Conservation (phyloP, 75 land plant species). For the Selaginella moellendorffii region DNA sequence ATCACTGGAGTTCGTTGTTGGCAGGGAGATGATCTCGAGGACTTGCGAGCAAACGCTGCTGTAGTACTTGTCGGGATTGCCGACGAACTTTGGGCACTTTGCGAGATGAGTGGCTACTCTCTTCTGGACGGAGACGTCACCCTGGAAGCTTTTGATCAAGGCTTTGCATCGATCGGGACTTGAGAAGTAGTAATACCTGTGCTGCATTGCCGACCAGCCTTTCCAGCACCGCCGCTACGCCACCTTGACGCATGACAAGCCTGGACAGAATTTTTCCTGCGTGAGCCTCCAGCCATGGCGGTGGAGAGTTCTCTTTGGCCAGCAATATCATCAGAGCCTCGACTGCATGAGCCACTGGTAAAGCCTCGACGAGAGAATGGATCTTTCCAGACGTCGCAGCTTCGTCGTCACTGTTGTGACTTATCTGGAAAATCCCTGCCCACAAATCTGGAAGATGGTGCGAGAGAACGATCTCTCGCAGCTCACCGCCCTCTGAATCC, state of each 20-base stretch:
- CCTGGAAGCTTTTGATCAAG: slow-evolving; percentile 23
- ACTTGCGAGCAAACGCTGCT: slow-evolving; percentile 28
- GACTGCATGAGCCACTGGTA: slow-evolving; percentile 25
- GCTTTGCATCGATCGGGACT: no score
- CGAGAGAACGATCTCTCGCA: background rate
- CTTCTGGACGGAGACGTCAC: slow-evolving; percentile 23
- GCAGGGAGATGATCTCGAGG: slow-evolving; percentile 17
- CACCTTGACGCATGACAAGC: slow-evolving; percentile 26
- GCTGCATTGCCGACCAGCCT: slow-evolving; percentile 24
- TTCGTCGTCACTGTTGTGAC: slow-evolving; percentile 12
- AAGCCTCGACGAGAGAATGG: slow-evolving; percentile 9
- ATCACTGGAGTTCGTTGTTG: background rate
- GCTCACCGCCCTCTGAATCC: background rate
- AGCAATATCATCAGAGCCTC: slow-evolving; percentile 27
- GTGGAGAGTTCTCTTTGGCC: slow-evolving; percentile 20
- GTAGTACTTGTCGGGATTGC: slow-evolving; percentile 23
- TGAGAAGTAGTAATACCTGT: slow-evolving; percentile 10
- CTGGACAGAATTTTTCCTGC: slow-evolving; percentile 29
- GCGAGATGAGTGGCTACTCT: slow-evolving; percentile 31
- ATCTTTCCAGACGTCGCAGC: slow-evolving; percentile 9
- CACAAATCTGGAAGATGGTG: slow-evolving; percentile 4
- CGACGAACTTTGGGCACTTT: slow-evolving; percentile 25
- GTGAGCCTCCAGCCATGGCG: slow-evolving; percentile 26
- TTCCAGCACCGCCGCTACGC: slow-evolving; percentile 25
- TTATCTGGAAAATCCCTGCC: slow-evolving; percentile 7